Conservation (phyloP, 1,284 basidiomycete species). For the Erythrobasidium hasegawianum region DNA sequence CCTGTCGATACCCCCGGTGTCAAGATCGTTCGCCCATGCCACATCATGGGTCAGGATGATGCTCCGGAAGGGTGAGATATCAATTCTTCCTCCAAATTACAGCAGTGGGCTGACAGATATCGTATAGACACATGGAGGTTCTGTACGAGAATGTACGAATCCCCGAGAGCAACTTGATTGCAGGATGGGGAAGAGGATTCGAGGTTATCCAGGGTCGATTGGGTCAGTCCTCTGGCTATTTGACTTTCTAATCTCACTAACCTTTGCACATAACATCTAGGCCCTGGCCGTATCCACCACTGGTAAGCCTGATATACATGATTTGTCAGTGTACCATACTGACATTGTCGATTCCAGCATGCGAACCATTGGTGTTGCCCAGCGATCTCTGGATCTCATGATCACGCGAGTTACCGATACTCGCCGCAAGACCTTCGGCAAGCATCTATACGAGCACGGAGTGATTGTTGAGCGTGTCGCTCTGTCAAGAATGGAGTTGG, state of each 20-base stretch:
- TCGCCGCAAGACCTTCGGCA: conserved; percentile 86
- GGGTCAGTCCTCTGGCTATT: conserved; percentile 59
- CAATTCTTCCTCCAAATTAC: too few species aligned
- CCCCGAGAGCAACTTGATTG: conserved; percentile 73
- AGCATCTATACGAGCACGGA: conserved; percentile 89
- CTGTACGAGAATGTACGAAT: conserved; percentile 91
- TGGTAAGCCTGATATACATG: too few species aligned
- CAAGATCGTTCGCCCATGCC: conserved; percentile 83
- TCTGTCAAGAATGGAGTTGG: conserved; percentile 86
- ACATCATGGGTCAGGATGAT: conserved; percentile 82
- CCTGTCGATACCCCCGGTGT: conserved; percentile 83
- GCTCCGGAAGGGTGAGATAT: conserved; percentile 67
- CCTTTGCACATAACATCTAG: not conserved
- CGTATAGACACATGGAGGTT: conserved; percentile 87
- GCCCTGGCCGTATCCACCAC: conserved; percentile 91
- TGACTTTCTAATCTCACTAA: too few species aligned
- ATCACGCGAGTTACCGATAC: conserved; percentile 89
- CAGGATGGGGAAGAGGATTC: conserved; percentile 73
- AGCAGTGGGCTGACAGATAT: too few species aligned
- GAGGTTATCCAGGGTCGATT: conserved; percentile 95
- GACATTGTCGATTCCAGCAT: too few species aligned
- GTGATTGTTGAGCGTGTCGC: conserved; percentile 81
- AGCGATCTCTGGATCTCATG: conserved; percentile 79
- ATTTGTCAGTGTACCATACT: too few species aligned
- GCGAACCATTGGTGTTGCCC: conserved; percentile 88